phyloP scores from a whole-genome alignment of 2,329 filamentous ascomycete genomes.

The Microdochium paspali region DNA sequence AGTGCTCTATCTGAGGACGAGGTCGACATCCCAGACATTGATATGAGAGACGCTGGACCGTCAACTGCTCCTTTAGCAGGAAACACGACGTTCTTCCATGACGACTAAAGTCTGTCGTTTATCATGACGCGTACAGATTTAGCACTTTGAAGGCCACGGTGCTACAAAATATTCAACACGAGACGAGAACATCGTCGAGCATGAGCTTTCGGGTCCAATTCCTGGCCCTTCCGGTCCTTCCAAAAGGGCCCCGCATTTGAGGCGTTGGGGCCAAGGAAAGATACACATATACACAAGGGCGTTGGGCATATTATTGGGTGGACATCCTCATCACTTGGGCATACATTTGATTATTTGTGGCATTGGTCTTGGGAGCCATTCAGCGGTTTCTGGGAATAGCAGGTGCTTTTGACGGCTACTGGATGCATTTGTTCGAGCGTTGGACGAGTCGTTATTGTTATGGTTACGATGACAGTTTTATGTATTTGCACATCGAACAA shows the following conservation, averaged over 20 bases:
- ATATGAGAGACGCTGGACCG: constrained; percentile 47
- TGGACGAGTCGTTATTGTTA: not conserved
- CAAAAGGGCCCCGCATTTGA: not conserved
- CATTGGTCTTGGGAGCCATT: not conserved
- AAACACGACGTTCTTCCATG: constrained; percentile 40
- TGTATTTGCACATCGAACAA: not conserved
- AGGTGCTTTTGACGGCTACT: not conserved
- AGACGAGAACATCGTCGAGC: too few relatives aligned
- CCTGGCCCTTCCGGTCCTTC: not conserved
- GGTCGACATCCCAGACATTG: constrained; percentile 33
- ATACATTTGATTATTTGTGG: not conserved
- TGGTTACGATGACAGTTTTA: not conserved
- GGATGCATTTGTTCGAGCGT: not conserved
- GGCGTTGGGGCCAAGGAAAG: constrained; percentile 1
- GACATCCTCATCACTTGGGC: not conserved
- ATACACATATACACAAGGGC: not conserved
- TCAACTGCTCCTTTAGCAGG: constrained; percentile 42
- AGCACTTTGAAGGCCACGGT: too few relatives aligned
- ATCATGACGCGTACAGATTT: not conserved
- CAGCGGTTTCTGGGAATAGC: not conserved
- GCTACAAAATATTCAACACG: too few relatives aligned
- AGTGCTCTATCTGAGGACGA: constrained; percentile 16
- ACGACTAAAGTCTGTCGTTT: constrained; percentile 19
- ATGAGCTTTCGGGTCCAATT: too few relatives aligned
- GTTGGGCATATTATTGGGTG: not conserved